Evolutionary conservation across 2,329 filamentous ascomycete genomes (phyloP).

Genomic region (Pseudocercospora musae): DNA sequence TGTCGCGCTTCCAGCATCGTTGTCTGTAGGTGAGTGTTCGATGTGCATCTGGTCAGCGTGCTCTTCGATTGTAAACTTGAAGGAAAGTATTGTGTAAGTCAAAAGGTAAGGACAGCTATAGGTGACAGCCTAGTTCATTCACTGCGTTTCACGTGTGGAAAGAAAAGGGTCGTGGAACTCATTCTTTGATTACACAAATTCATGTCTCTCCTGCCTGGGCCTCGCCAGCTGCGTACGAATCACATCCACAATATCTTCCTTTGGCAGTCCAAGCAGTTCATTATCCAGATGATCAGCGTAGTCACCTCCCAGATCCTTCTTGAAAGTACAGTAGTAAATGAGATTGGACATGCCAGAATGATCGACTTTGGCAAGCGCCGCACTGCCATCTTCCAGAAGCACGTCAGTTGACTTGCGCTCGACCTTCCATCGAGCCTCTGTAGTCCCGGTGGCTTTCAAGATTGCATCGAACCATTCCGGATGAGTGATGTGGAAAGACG

Average conservation of each 20-base stretch:
- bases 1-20: no score
- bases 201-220: background rate
- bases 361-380: slow-evolving; percentile 29
- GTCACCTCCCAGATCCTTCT: slow-evolving; percentile 15
- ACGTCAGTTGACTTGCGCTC: slow-evolving; percentile 29
- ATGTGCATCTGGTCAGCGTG: no score
- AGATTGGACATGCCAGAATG: slow-evolving; percentile 11
- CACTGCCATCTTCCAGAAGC: slow-evolving; percentile 30
- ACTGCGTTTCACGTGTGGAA: no score
- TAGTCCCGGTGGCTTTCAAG: slow-evolving; percentile 33
- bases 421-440: slow-evolving; percentile 36
- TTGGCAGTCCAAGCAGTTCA: slow-evolving; percentile 36
- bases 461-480: slow-evolving; percentile 37
- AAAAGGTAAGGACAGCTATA: no score
- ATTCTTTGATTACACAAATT: background rate
- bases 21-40: no score
- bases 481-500: slow-evolving; percentile 37
- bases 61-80: no score
- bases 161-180: no score
- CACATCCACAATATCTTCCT: slow-evolving; percentile 38
- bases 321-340: slow-evolving; percentile 16
- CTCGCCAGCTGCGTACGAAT: slow-evolving; percentile 26
- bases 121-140: no score
- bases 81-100: no score
- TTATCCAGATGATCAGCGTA: slow-evolving; percentile 29